Evolutionary conservation across 805 yeast species (phyloP), one percentile per base, ranked within the genome.

Genomic region (Candida manassasensis): DNA sequence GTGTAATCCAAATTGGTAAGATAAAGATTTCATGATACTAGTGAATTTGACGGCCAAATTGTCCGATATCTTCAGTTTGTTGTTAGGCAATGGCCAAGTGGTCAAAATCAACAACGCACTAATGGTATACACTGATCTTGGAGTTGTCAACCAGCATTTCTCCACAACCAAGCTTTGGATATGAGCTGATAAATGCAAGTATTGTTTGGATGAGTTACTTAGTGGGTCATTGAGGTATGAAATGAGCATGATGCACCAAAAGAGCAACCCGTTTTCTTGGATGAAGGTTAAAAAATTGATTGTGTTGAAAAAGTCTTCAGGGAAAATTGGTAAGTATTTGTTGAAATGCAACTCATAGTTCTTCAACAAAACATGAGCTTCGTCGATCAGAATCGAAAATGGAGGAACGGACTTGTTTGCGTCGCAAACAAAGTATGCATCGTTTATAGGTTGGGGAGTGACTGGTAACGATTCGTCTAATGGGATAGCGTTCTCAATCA

Each of bases 81-180:
- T 36, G 21, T 46, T 48, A 4, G 70, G 72, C 21, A 67, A 50
- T 13, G 71, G 69, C 73, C 73, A 67, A 4, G 70, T 63, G 6
- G 71, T 65, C 36, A 67, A 53, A n/a, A 67, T 54, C 28, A 66
- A 48, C 25, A 67, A 54, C 4, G 71, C 55, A 14, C 61, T 52
- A 25, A 67, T 44, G 3, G 61, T 57, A 42, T 61, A 63, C 12
- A 65, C 57, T 8, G 69, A 62, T 42, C 73, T 55, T 11, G 73
- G 73, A n/a, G 72, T 67, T 29, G 54, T 53, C 34, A 60, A 50
- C 73, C 73, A 67, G 48, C 71, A 65, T 38, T 52, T 56, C 31
- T 58, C 57, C 33, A 64, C 69, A 19, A 67, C 68, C 43, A 67
- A 51, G 19, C 50, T 44, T 37, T 63, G 62, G 17, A 67, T 52